These are phyloP conservation scores for Daedalea quercina DNA, from an alignment of 768 basidiomycete genomes.

Conservation along the genomic window DNA sequence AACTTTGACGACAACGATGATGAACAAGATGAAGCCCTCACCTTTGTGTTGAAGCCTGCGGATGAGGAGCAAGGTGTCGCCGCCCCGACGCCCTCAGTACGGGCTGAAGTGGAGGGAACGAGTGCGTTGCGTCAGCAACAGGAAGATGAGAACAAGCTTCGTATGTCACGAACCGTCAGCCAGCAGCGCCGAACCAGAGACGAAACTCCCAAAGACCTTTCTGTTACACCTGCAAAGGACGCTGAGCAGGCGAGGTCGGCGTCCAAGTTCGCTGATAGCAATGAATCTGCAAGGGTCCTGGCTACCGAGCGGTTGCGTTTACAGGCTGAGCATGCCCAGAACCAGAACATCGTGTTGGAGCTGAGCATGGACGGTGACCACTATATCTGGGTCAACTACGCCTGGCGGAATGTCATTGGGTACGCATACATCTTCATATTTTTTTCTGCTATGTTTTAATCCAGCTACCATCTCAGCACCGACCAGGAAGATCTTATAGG, in stretches of 20 bases:
- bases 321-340: constrained; percentile 92
- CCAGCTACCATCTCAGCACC: constrained; percentile 40
- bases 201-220: constrained; percentile 45
- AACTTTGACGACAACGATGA: constrained; percentile 92
- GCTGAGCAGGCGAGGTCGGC: constrained; percentile 11
- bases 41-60: constrained; percentile 89
- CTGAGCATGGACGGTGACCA: constrained; percentile 91
- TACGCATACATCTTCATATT: constrained; percentile 33
- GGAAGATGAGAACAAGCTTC: constrained; percentile 46
- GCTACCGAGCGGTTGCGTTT: constrained; percentile 83
- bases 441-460: constrained; percentile 1
- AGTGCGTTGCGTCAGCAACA: constrained; percentile 37
- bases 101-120: constrained; percentile 30
- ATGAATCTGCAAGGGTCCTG: constrained; percentile 75
- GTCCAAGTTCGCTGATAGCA: constrained; percentile 48
- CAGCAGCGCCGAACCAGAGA: constrained; percentile 52
- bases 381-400: constrained; percentile 93
- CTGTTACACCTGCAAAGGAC: constrained; percentile 19
- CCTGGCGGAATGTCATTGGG: constrained; percentile 91
- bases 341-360: constrained; percentile 94
- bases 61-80: constrained; percentile 45
- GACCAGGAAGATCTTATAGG: constrained; percentile 77
- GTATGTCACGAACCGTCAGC: constrained; percentile 42
- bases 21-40: constrained; percentile 84
- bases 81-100: constrained; percentile 34